Conservation (phyloP, 2,329 filamentous ascomycete genomes). For the Sporothrix dimorphospora region DNA sequence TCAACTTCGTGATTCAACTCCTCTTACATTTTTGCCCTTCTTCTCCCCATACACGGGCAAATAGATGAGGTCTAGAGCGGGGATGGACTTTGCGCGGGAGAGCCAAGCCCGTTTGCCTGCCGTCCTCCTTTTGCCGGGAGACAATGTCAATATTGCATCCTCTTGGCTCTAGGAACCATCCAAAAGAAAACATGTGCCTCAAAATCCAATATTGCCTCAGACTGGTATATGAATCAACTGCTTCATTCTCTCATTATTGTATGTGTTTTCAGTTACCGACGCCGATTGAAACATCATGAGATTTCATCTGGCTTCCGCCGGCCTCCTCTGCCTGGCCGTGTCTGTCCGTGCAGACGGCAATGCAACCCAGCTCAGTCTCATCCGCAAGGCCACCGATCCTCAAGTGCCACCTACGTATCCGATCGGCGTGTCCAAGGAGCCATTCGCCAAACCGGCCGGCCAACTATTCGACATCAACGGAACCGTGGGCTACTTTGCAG, state of each 20-base stretch:
- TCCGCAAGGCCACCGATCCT: constrained; percentile 18
- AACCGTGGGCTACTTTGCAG: constrained; percentile 30
- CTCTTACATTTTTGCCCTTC: too few species aligned
- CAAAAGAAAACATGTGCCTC: not conserved
- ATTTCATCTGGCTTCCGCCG: too few species aligned
- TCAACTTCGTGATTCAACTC: too few species aligned
- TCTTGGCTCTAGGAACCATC: not conserved
- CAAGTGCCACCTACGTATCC: constrained; percentile 26
- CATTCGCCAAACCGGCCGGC: constrained; percentile 28
- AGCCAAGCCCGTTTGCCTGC: constrained; percentile 8
- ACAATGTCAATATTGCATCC: not conserved
- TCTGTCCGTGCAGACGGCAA: not conserved
- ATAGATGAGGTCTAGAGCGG: not conserved
- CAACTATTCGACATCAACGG: constrained; percentile 31
- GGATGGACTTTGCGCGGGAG: not conserved
- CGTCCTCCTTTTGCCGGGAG: constrained; percentile 2
- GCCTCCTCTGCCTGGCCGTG: not conserved
- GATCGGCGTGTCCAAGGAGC: constrained; percentile 28
- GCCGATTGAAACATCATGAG: not conserved
- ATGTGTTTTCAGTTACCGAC: not conserved
- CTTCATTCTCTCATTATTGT: not conserved
- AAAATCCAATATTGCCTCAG: not conserved
- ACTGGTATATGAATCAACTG: not conserved
- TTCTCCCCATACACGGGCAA: not conserved
- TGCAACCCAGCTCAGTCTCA: not conserved